Evolutionary conservation across 139 green algal genomes (phyloP).

Genomic region (Closterium sp.): DNA sequence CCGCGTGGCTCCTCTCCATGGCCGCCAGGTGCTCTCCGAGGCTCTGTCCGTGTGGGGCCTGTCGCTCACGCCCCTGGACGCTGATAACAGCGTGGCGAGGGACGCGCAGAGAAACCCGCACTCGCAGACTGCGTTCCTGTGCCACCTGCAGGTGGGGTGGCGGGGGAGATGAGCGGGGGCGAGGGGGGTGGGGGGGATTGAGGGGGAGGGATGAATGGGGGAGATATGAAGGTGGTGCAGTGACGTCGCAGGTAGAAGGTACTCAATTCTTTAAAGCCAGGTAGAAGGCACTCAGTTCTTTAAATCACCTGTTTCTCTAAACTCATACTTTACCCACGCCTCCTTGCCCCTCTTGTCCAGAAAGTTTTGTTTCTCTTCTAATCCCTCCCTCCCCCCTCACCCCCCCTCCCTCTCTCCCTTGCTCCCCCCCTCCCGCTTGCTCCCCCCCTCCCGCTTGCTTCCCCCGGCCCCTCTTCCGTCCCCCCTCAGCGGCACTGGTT

Average conservation of each 20-base stretch:
- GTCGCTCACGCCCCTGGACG: slow-evolving; percentile 51
- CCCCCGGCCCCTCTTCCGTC: neutral
- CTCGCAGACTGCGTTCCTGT: slow-evolving; percentile 49
- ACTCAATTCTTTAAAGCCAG: too few species aligned
- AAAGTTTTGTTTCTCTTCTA: neutral
- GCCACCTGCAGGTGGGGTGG: slow-evolving; percentile 37
- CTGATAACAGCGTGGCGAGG: slow-evolving; percentile 36
- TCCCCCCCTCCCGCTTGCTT: neutral
- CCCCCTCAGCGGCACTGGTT: slow-evolving; percentile 87
- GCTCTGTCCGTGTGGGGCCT: slow-evolving; percentile 74
- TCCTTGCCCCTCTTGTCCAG: too few species aligned
- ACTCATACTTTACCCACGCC: too few species aligned
- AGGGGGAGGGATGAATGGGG: too few species aligned
- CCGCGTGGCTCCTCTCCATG: too few species aligned
- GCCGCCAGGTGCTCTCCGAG: slow-evolving; percentile 54
- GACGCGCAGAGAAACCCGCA: slow-evolving; percentile 53
- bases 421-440: neutral
- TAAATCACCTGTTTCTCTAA: too few species aligned
- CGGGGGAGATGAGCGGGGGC: too few species aligned
- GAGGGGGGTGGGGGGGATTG: neutral
- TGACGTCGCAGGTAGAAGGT: too few species aligned
- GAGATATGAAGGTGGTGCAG: too few species aligned
- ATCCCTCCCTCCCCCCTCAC: slow-evolving; percentile 46
- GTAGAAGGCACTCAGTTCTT: too few species aligned
- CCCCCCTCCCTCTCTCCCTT: neutral